phyloP scores from a whole-genome alignment of 495 filamentous ascomycete species.

The Astrocystis sublimbata region DNA sequence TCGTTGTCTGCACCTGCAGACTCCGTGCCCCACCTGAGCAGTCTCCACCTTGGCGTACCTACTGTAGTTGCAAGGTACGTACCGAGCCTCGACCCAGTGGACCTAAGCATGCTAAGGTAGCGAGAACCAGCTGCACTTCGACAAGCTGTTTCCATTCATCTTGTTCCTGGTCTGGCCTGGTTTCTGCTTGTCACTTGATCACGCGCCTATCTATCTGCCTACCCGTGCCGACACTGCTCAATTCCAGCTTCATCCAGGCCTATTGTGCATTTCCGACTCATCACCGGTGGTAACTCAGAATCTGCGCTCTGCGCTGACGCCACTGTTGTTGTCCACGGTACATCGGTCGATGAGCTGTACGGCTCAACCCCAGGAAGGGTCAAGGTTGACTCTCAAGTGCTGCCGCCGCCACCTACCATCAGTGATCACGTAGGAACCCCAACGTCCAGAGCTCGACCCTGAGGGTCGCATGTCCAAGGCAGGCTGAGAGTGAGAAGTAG shows the following conservation, averaged over 20 bases:
- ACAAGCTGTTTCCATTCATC: neutral
- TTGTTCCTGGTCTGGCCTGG: too few species aligned
- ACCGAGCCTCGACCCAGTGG: too few species aligned
- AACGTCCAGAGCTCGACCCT: neutral
- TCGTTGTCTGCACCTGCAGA: constrained; percentile 2
- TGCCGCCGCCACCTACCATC: too few species aligned
- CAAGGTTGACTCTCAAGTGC: too few species aligned
- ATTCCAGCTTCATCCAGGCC: too few species aligned
- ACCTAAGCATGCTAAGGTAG: too few species aligned
- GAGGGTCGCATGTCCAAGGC: constrained; percentile 1
- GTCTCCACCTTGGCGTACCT: too few species aligned
- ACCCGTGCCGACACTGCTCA: neutral
- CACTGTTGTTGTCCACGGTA: neutral
- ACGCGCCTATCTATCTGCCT: neutral
- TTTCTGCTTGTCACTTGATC: constrained; percentile 10
- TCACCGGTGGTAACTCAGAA: neutral
- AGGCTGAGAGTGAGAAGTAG: constrained; percentile 18
- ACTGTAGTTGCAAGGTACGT: too few species aligned
- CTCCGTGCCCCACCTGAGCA: too few species aligned
- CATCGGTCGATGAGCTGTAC: neutral
- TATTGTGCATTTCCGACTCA: too few species aligned
- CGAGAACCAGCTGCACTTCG: too few species aligned
- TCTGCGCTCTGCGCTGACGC: neutral
- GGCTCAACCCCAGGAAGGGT: too few species aligned
- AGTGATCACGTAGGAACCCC: neutral